These are phyloP conservation scores for Penicillium sp. DNA, from an alignment of 2,329 filamentous ascomycete genomes.

Conservation along the genomic window DNA sequence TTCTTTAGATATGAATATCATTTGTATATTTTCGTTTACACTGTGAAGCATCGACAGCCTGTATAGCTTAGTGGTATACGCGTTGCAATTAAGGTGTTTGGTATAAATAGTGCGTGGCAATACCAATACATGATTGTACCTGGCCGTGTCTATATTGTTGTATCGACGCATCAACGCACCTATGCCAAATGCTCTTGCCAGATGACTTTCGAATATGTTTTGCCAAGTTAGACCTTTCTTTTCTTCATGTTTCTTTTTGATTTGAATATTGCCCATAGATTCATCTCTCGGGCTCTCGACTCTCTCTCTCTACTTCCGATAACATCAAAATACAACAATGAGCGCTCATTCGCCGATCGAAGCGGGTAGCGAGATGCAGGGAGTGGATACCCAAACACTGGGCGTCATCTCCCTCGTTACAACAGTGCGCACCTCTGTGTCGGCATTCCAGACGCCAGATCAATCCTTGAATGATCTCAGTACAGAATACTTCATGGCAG, in stretches of 20 bases:
- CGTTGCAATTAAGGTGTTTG: neutral
- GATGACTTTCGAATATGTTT: neutral
- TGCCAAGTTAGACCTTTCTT: neutral
- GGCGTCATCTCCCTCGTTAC: conserved; percentile 25
- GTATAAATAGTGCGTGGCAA: neutral
- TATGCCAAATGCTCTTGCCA: neutral
- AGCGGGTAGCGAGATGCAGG: conserved; percentile 13
- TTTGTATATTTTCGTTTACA: neutral
- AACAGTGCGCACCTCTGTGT: conserved; percentile 10
- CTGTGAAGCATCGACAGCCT: neutral
- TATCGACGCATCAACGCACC: neutral
- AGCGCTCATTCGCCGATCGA: conserved; percentile 13
- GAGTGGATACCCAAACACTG: conserved; percentile 24
- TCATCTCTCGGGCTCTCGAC: neutral
- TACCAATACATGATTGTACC: neutral
- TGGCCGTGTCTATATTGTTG: neutral
- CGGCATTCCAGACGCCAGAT: conserved; percentile 28
- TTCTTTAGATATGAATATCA: neutral
- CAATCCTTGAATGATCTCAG: conserved; percentile 26
- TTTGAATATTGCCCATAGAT: neutral
- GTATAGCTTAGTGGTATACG: neutral
- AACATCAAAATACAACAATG: conserved; percentile 1
- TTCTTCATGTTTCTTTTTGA: neutral
- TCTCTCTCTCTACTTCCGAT: neutral
- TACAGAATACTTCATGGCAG: conserved; percentile 26